Evolutionary conservation across 108 stramenopile genomes (phyloP), one percentile per base, ranked within the genome.

Genomic region (Nitzschia putrida): DNA sequence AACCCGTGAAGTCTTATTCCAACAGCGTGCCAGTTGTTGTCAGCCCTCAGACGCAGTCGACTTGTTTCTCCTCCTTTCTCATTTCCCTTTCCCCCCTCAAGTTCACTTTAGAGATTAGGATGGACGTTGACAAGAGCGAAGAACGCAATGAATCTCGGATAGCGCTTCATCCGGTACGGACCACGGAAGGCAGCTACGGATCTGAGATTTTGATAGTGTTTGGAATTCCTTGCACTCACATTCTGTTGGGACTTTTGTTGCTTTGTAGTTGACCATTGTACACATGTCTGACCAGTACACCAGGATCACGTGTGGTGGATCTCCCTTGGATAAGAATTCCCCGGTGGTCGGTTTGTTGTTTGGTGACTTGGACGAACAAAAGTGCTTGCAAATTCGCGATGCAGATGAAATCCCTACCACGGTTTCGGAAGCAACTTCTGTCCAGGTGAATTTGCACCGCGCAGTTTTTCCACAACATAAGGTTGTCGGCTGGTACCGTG

Each of bases 271-370:
- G 39, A 85, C 92, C 43, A 79, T 93, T 64, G 88, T 93, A 39
- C 80, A 86, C 59, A 93, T 93, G 73, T 85, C 88, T 22, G 92
- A 93, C 69, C 92, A 93, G 54, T 90, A 88, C 66, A 93, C 92
- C 8, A 85, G 89, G 18, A 81, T 93, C 47, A 56, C 80, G 6
- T 67, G 66, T 44, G 92, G 92, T 16, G 89, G 92, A 45, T 90
- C 89, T 26, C 83, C 89, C 7, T 63, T 93, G 38, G 65, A 77
- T 3, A 63, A 23, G 12, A 43, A 64, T 18, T 77, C 86, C 20
- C 86, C 88, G 53, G 85, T 89, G 16, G 79, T 93, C 12, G 92
- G 92, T 59, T 61, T 88, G 11, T 49, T 88, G 67, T 88, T 84
- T 75, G 86, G 86, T 49, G 73, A 8, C 69, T 68, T 34, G 71